phyloP scores from a whole-genome alignment of 805 yeast species.

The Starmerella tilneyi region DNA sequence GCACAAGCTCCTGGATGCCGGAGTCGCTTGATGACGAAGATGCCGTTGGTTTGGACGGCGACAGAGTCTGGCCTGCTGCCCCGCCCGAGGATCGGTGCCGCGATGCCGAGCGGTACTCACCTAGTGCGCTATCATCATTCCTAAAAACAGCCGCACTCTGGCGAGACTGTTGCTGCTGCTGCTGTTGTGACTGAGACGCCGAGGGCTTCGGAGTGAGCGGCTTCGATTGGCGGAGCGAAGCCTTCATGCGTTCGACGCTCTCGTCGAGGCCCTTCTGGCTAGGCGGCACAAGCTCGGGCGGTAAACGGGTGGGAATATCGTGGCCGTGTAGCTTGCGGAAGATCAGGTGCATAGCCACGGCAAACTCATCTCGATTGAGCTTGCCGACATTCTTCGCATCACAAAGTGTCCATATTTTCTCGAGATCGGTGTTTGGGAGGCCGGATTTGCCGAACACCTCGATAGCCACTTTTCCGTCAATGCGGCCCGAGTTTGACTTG shows the following conservation, averaged over 20 bases:
- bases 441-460: conserved; percentile 86
- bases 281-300: conserved; percentile 85
- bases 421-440: conserved; percentile 71
- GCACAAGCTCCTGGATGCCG: conserved; percentile 47
- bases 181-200: not conserved
- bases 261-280: conserved; percentile 66
- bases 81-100: conserved; percentile 40
- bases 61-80: not conserved
- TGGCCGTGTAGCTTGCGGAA: conserved; percentile 83
- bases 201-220: conserved; percentile 24
- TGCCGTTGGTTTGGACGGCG: conserved; percentile 1
- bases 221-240: conserved; percentile 38
- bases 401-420: conserved; percentile 80
- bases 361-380: conserved; percentile 80
- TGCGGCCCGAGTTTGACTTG: conserved; percentile 49
- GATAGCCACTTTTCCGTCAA: conserved; percentile 75
- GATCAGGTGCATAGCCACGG: conserved; percentile 94
- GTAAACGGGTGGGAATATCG: conserved; percentile 70
- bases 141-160: conserved; percentile 52
- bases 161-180: conserved; percentile 10
- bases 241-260: conserved; percentile 59
- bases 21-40: conserved; percentile 2
- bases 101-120: conserved; percentile 51
- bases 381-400: conserved; percentile 76
- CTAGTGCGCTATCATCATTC: conserved; percentile 53